These are phyloP conservation scores for Paramecium biaurelia DNA, from an alignment of 73 alveolate species.

Conservation along the genomic window DNA sequence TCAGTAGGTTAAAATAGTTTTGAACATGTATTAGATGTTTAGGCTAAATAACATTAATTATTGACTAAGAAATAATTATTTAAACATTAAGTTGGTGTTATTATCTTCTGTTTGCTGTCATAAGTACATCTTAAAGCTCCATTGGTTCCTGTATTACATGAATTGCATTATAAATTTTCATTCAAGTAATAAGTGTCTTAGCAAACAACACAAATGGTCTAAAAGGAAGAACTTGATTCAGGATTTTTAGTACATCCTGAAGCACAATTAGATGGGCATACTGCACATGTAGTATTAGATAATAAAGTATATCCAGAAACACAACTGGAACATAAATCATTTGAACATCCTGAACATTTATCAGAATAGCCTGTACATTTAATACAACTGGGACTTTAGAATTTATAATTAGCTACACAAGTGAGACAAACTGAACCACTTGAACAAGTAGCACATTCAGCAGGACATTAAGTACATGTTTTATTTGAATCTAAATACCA, in stretches of 20 bases:
- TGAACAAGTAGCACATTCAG: neutral
- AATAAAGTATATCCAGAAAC: neutral
- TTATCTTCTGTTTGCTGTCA: neutral
- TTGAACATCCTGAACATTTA: neutral
- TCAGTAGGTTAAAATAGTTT: neutral
- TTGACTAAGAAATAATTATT: neutral
- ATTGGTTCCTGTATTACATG: neutral
- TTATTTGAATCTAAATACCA: neutral
- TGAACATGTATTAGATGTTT: neutral
- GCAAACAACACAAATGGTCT: neutral
- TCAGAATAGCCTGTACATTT: neutral
- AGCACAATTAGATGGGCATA: neutral
- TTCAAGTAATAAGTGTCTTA: neutral
- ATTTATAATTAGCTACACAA: neutral
- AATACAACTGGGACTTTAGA: neutral
- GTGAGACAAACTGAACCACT: neutral
- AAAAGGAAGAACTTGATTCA: neutral
- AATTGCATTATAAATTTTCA: neutral
- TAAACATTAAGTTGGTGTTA: neutral
- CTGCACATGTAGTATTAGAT: neutral
- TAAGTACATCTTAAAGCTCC: neutral
- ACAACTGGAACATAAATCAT: neutral
- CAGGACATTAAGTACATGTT: neutral
- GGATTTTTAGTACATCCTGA: neutral
- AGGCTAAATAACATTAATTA: neutral